Evolutionary conservation across 2,329 filamentous ascomycete genomes (phyloP).

Genomic region (Dactylellina leptospora): DNA sequence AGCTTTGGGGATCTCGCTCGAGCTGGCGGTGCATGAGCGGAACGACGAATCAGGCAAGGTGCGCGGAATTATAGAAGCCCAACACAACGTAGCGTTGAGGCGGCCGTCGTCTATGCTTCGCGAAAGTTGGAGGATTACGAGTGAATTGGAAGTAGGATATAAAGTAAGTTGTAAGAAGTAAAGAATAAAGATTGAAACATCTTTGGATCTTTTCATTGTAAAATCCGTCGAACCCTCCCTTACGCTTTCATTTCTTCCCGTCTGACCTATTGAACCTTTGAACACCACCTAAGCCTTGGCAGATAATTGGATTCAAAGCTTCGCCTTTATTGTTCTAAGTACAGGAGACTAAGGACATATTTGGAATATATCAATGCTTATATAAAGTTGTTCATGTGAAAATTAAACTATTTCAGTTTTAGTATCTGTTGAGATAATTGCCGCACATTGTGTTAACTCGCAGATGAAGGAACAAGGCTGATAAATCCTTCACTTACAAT

Average conservation of each 20-base stretch:
- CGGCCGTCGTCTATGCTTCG: neutral
- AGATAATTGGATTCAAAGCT: too few relatives aligned
- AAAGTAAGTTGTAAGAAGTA: neutral
- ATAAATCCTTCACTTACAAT: too few relatives aligned
- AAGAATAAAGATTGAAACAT: too few relatives aligned
- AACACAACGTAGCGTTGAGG: constrained; percentile 7
- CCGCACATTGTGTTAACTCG: too few relatives aligned
- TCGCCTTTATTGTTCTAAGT: too few relatives aligned
- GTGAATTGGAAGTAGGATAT: neutral
- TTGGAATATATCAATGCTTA: too few relatives aligned
- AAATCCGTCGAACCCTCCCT: neutral
- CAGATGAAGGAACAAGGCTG: too few relatives aligned
- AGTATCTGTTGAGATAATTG: too few relatives aligned
- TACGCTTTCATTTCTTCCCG: neutral
- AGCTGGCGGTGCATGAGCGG: constrained; percentile 10
- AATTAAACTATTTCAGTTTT: too few relatives aligned
- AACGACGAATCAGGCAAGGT: constrained; percentile 2
- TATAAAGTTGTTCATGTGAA: too few relatives aligned
- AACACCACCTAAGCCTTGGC: too few relatives aligned
- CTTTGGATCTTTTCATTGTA: neutral
- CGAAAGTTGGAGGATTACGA: neutral
- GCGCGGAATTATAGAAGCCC: neutral
- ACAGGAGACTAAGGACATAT: too few relatives aligned
- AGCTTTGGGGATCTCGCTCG: neutral
- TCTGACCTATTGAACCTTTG: neutral